Percentiles rank a stretch among this genome's conserved stretches.
These are phyloP conservation scores for Lactarius vividus DNA, from an alignment of 768 basidiomycete genomes.

Conservation along the genomic window DNA sequence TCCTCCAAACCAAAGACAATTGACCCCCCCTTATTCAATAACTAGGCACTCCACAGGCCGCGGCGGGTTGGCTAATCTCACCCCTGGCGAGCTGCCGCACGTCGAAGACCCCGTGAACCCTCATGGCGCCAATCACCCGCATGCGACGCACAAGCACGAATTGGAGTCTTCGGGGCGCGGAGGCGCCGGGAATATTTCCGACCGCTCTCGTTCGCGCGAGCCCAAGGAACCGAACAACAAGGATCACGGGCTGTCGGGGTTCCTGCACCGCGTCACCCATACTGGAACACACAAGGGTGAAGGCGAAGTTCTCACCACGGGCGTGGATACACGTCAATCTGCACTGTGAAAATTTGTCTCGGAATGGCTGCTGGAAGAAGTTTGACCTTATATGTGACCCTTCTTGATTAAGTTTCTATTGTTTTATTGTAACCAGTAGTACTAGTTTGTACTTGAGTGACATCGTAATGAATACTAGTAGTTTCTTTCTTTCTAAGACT, in stretches of 20 bases:
- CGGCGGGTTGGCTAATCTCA: constrained; percentile 65
- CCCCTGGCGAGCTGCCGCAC: constrained; percentile 31
- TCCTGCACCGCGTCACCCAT: constrained; percentile 24
- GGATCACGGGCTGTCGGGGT: constrained; percentile 15
- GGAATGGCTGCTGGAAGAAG: neutral
- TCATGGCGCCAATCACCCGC: constrained; percentile 8
- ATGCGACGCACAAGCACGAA: constrained; percentile 25
- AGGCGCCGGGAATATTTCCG: constrained; percentile 55
- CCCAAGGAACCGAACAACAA: neutral
- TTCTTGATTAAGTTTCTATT: neutral
- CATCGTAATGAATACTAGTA: neutral
- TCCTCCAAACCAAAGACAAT: neutral
- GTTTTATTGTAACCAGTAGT: neutral
- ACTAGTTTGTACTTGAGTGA: neutral
- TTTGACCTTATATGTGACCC: neutral
- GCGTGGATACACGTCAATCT: neutral
- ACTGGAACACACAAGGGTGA: neutral
- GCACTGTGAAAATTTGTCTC: neutral
- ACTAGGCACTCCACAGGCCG: constrained; percentile 64
- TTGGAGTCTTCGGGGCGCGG: constrained; percentile 54
- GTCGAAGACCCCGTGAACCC: constrained; percentile 27
- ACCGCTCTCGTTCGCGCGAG: constrained; percentile 38
- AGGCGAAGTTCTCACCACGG: neutral
- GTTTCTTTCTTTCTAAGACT: neutral
- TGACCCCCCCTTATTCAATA: neutral